Evolutionary conservation across 2,329 filamentous ascomycete species (phyloP), one percentile per base, ranked within the genome.

Genomic region (Erysiphe pulchra): DNA sequence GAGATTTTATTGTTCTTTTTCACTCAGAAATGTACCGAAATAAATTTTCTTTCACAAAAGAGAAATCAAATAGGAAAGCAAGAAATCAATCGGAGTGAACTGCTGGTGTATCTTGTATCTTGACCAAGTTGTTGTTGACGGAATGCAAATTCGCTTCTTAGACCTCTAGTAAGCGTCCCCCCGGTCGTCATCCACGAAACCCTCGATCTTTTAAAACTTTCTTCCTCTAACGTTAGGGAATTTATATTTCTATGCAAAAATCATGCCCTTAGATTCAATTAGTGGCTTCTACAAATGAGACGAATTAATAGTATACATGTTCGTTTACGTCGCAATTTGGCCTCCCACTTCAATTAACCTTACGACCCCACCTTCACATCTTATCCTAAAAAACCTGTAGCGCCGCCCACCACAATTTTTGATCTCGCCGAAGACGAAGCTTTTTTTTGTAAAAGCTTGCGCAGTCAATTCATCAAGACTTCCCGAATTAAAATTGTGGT

Each of bases 201-300:
- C 20, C 20, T 24, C 20, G 3, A 6, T 24, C 3, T 3, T 24
- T 24, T n/a, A 24, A 6, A 24, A 24, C 20, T 24, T 24, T 24
- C 20, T 24, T 24, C 3, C 20, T 24, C 33, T 36, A 3, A 4
- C 9, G 3, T 36, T 13, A 4, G 16, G 3, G n/a, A 13, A 36
- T 36, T 9, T 36, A 36, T 13, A 9, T n/a, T 9, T 8, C 13
- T 77, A 70, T 52, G 75, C 73, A 53, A 74, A 78, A n/a, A 73
- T 71, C 43, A 95, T 66, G 58, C 87, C 84, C 10, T 95, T 60
- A 56, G 93, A 92, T 47, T 77, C 84, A 52, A 84, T 73, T 11
- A 81, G 74, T 7, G 85, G 85, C 44, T 70, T 71, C 1, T 87
- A 92, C 30, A 80, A 75, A 60, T 94, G 93, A 33, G 85, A 79